Evolutionary conservation across 2,329 filamentous ascomycete genomes (phyloP), one percentile per base, ranked within the genome.

Genomic region (Beauveria scarabaeidicola): DNA sequence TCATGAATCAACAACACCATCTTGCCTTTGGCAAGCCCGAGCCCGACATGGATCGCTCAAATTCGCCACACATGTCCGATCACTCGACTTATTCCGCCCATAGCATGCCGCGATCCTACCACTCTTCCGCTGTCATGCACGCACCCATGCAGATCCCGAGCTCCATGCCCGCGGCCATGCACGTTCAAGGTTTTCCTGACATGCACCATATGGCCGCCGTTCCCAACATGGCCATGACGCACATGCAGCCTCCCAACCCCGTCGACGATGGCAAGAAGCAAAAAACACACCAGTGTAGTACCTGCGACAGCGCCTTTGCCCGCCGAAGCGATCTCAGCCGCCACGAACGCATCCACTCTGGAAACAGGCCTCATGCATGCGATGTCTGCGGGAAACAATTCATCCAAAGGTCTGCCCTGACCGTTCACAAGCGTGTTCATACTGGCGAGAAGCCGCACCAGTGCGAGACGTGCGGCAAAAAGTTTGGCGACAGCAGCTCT

Each of bases 371-470:
- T 52, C 94, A 99, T 71, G 88, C 93, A 53, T 99, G 94, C 75
- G 92, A 97, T 68, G 90, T 85, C 57, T 99, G 94, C 72, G 90
- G 90, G 64, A 99, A 97, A 75, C 90, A 93, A 70, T 99, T 99
- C 72, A 99, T 99, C 66, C 94, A 99, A 74, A 84, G 94, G 60
- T 97, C 92, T 29, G 94, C 94, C 23, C 77, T 99, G 72, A 99
- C 94, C 0, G 94, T 99, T 8, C 94, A 97, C 73, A 87, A 90
- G 69, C 89, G 94, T 66, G 92, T 97, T 21, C 94, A 99, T 74
- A 97, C 94, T 2, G 94, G 94, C 64, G 94, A 97, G 77, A 99
- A 99, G 76, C 94, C 94, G 54, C 94, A 99, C 69, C 93, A 94
- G 85, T 99, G 94, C 71, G 94, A 97, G 75, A 86, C 90, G 63